Base-by-base conservation (phyloP, 345 rosid genomes). In the Chamaenerion angustifolium region DNA sequence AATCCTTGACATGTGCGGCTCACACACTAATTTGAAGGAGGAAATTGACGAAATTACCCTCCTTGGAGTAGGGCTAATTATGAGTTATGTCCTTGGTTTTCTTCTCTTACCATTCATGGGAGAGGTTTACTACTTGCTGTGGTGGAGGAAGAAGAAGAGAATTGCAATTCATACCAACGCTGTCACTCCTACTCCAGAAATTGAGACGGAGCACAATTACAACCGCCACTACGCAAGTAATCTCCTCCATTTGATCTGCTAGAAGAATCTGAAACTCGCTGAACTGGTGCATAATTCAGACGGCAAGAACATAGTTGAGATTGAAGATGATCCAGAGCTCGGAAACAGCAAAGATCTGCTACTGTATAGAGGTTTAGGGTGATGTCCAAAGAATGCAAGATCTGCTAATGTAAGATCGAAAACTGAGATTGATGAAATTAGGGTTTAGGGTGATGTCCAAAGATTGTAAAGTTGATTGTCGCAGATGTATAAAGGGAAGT, bases 101-200 rank as follows among this genome's bases (percentile, higher is more conserved):
- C 86, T 88, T 51, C 59, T 81, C 4, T 45, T 88, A 42, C 95
- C 93, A 17, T 67, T 84, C 56, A 71, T 71, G 49, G 97, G 81
- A 45, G 93, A 82, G 68, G 61, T 88, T 25, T 85, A 72, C 60
- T 85, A 85, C 61, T 57, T 85, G 67, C 62, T 88, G 6, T 84
- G 89, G 74, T 82, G 95, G 95, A 88, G 79, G 62, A 88, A 73
- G 75, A 80, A 70, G 59, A 37, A 65, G 56, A 3, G 12, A n/a
- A 14, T 18, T 3, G 12, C 40, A 7, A 52, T 8, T 12, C 65
- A 50, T 61, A 31, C 8, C 37, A 31, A 31, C 37, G 37, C 37
- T 31, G 10, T 4, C 37, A 5, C 37, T 31, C 27, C 27, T 23
- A 23, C 3, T 23, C 37, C 37, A 31, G 57, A 53, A 49, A 67